Evolutionary conservation across 768 basidiomycete genomes (phyloP), one percentile per base, ranked within the genome.

Genomic region (Mycena metata): DNA sequence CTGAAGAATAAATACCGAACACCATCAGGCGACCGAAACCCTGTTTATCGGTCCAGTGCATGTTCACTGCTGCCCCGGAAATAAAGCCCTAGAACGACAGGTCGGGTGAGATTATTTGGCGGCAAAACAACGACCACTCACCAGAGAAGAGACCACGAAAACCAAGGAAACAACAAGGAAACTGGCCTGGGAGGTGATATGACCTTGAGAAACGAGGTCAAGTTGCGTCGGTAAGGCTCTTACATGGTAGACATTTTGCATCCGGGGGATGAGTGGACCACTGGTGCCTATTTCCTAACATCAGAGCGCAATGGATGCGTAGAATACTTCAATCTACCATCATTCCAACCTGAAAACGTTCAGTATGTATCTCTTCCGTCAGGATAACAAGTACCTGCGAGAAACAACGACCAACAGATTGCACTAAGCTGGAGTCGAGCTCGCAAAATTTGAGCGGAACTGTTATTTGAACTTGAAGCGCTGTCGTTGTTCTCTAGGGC

Each of bases 151-250:
- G 21, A 72, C 61, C 12, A 78, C 78, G 75, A 90, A 90, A 26
- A 88, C 82, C 23, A 88, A 59, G 0, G 88, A 87, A 13, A 90
- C 87, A 10, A 85, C 64, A 6, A 82, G 73, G 70, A 84, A 88
- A 13, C 79, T 77, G 24, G 86, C 78, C 83, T 87, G 30, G 30
- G 30, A 23, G 42, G 5, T 17, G 43, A 10, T 7, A 33, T 42
- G 24, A 54, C 10, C 45, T 21, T 19, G 8, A 26, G 17, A 16
- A 21, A 21, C 2, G 3, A n/a, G n/a, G n/a, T n/a, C n/a, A n/a
- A 9, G 13, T 23, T 13, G 19, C 21, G 1, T 2, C 42, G n/a
- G 16, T 33, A 26, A 30, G 24, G 0, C 36, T 8, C 63, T 12
- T 55, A 70, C 72, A 54, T 69, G 13, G 36, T 73, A 73, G 12